Base-by-base conservation (phyloP, 768 basidiomycete species). In the Kwoniella europaea region DNA sequence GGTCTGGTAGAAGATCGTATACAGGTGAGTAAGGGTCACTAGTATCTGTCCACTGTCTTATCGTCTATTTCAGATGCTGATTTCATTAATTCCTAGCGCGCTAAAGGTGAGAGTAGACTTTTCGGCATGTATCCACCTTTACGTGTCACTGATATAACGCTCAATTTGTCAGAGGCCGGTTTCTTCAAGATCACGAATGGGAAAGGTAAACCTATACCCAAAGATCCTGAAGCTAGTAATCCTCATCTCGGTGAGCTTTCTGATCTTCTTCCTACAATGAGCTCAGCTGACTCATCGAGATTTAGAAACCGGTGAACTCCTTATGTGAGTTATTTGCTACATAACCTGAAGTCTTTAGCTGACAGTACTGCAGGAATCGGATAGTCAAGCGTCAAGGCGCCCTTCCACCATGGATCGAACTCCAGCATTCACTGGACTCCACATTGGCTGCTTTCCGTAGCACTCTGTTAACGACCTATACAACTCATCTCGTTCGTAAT, bases 391-490 rank as follows among this genome's bases (percentile, higher is more conserved):
- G 89, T 61, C 90, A 92, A 73, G 92, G 91, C n/a, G 91, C 90
- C 6, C 88, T 89, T 3, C 93, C 92, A 41, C 90, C 91, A 3
- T 94, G 93, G 92, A 89, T 94, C 1, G 92, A 94, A 83, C 76
- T 92, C 43, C 92, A 93, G 82, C 85, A 86, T 67, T 90, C 90
- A 89, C 86, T 94, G 22, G 92, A 94, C 50, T 81, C 83, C 0
- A 86, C 91, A 0, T 82, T 90, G 1, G 78, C 77, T 5, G 84
- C 87, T 2, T 93, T 93, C 83, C 89, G 92, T 15, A 84, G 87
- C 52, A 86, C 89, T 10, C 83, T 93, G 12, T 86, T 86, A 16
- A 86, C 88, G 63, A 88, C 90, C 1, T 95, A 92, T 89, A 87
- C 88, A n/a, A 88, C 91, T n/a, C 89, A 89, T 15, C 89, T 88